Evolutionary conservation across 1,284 basidiomycete species (phyloP).

Genomic region (Malassezia nana): DNA sequence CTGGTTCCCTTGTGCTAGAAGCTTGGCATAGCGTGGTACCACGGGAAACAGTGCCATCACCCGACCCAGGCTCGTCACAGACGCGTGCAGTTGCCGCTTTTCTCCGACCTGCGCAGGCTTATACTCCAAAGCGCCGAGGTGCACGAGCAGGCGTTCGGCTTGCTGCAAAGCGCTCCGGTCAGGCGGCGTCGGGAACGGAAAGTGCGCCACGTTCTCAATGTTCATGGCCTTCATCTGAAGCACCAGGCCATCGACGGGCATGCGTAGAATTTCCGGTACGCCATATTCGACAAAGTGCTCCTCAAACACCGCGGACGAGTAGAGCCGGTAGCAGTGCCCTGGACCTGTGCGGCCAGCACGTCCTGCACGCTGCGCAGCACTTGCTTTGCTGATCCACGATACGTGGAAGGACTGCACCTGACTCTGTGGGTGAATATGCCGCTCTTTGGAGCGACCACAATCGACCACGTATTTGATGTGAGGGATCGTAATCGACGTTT

Average conservation of each 20-base stretch:
- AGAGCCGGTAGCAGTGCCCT: constrained; percentile 68
- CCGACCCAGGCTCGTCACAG: constrained; percentile 75
- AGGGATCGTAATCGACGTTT: constrained; percentile 69
- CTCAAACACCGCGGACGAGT: constrained; percentile 70
- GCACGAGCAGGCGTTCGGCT: constrained; percentile 69
- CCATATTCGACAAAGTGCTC: constrained; percentile 81
- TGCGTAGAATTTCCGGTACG: constrained; percentile 82
- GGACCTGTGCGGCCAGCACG: constrained; percentile 68
- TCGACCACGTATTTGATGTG: constrained; percentile 68
- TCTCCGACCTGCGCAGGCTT: constrained; percentile 52
- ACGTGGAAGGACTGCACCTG: constrained; percentile 66
- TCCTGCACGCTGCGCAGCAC: constrained; percentile 63
- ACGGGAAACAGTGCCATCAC: constrained; percentile 90
- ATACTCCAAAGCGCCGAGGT: constrained; percentile 63
- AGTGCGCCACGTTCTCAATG: constrained; percentile 89
- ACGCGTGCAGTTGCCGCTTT: constrained; percentile 17
- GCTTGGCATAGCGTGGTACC: constrained; percentile 81
- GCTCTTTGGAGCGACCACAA: constrained; percentile 72
- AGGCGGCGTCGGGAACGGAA: constrained; percentile 95
- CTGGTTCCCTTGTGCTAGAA: constrained; percentile 84
- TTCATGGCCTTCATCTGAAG: constrained; percentile 99
- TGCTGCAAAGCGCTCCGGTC: constrained; percentile 66
- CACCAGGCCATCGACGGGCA: constrained; percentile 92
- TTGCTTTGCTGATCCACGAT: constrained; percentile 66
- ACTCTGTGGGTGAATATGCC: constrained; percentile 56